phyloP scores from a whole-genome alignment of 371 early-diverging fungal species.

The Mortierella sp. region DNA sequence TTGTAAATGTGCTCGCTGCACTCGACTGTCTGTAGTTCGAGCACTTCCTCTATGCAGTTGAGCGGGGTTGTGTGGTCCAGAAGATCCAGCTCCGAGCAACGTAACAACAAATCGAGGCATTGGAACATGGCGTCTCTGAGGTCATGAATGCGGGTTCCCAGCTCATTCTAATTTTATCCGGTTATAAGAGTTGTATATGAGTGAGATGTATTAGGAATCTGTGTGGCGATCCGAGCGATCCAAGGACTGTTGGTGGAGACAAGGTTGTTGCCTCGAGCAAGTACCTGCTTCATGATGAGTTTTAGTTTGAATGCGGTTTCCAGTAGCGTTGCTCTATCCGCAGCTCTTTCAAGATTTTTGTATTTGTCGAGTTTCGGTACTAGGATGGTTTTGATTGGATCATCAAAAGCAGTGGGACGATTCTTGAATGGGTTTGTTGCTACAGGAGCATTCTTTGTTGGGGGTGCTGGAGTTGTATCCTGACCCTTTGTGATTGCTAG shows the following conservation, averaged over 20 bases:
- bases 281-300: conserved; percentile 45
- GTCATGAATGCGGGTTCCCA: conserved; percentile 18
- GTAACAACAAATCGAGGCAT: conserved; percentile 40
- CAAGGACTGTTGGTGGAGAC: neutral
- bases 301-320: conserved; percentile 51
- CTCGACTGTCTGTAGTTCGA: conserved; percentile 75
- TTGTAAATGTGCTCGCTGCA: conserved; percentile 71
- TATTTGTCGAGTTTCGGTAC: conserved; percentile 25
- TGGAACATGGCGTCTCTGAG: conserved; percentile 42
- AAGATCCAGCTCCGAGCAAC: conserved; percentile 44
- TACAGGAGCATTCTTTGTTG: neutral
- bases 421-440: conserved; percentile 12
- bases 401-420: conserved; percentile 19
- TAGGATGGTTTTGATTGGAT: conserved; percentile 15
- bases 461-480: neutral
- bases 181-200: neutral
- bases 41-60: conserved; percentile 73
- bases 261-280: neutral
- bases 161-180: conserved; percentile 31
- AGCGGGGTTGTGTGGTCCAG: conserved; percentile 65
- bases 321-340: conserved; percentile 24
- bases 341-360: conserved; percentile 20
- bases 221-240: conserved; percentile 1
- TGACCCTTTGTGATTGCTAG: conserved; percentile 12
- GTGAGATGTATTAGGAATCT: conserved; percentile 2